Evolutionary conservation across 495 filamentous ascomycete species (phyloP), one percentile per base, ranked within the genome.

Genomic region (Hamigera avellanea): DNA sequence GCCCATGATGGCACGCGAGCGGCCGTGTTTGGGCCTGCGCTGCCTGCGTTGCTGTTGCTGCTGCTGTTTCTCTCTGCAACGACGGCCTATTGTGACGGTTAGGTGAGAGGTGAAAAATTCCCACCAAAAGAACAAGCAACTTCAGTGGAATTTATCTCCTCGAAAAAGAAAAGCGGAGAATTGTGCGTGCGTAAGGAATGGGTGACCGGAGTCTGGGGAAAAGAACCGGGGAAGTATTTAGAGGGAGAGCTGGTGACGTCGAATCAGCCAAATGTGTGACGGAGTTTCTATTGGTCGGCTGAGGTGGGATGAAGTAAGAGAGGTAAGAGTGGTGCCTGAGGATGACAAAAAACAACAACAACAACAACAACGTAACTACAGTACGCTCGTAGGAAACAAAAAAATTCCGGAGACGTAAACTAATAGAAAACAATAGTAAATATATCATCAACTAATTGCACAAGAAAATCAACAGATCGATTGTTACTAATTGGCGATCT

Each of bases 1-100:
- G 26, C 82, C 82, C 82, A 87, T 87, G 30, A 35, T 58, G 45
- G 47, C 47, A 39, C 40, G 41, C 33, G 32, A 40, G 21, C 53
- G 47, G 38, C 43, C 36, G 33, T 39, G 29, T 36, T 32, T 40
- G 36, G 29, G 49, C 46, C 47, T 38, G 33, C 43, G 32, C 25
- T 45, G n/a, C n/a, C n/a, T n/a, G n/a, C n/a, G n/a, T n/a, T n/a
- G n/a, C n/a, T n/a, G n/a, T n/a, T n/a, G n/a, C n/a, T n/a, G 41
- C 17, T 45, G 49, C 37, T 56, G 46, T 39, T 46, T 42, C 23
- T 49, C 33, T 56, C 47, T 56, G 48, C 45, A 49, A 41, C 52
- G 50, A 39, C 52, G 61, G 46, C 57, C 61, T 40, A 65, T 61
- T 34, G 23, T 54, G 53, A 41, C 35, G 33, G 32, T n/a, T n/a